phyloP scores from a whole-genome alignment of 163 green algal genomes.

The Scenedesmus sp. region DNA sequence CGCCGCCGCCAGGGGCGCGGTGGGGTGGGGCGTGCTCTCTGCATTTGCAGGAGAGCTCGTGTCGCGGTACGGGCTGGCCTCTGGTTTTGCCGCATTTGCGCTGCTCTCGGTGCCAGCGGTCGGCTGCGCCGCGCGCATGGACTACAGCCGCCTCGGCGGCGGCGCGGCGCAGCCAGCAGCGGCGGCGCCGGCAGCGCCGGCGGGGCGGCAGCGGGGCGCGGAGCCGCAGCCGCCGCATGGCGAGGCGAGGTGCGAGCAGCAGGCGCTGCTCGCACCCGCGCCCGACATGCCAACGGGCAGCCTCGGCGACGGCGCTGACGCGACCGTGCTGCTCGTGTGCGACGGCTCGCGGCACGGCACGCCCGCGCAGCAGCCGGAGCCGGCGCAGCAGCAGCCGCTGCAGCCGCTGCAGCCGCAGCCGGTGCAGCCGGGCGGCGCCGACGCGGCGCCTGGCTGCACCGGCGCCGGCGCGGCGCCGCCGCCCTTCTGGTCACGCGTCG shows the following conservation, averaged over 20 bases:
- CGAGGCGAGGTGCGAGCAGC: neutral
- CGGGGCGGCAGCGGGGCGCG: neutral
- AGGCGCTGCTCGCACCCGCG: no score
- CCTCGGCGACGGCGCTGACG: neutral
- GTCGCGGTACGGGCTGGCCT: slow-evolving; percentile 39
- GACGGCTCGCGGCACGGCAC: neutral
- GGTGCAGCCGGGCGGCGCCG: no score
- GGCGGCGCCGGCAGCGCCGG: neutral
- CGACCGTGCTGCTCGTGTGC: neutral
- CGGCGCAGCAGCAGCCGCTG: slow-evolving; percentile 18
- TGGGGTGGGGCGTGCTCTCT: slow-evolving; percentile 55
- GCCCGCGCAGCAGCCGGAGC: neutral
- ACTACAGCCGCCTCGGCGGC: no score
- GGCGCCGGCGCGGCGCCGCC: no score
- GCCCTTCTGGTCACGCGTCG: no score
- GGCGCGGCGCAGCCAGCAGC: neutral
- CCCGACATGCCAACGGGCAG: no score
- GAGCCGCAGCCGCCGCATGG: slow-evolving; percentile 33
- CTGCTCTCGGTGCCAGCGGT: slow-evolving; percentile 40
- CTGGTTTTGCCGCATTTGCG: slow-evolving; percentile 48
- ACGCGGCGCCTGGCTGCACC: no score
- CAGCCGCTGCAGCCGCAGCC: neutral
- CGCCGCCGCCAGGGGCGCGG: slow-evolving; percentile 23
- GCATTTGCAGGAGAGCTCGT: slow-evolving; percentile 53
- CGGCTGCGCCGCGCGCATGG: slow-evolving; percentile 50